Percentiles rank a stretch among this genome's conserved stretches.
Evolutionary conservation across 2,329 filamentous ascomycete species (phyloP).

Genomic region (Hypoxylon sp.): DNA sequence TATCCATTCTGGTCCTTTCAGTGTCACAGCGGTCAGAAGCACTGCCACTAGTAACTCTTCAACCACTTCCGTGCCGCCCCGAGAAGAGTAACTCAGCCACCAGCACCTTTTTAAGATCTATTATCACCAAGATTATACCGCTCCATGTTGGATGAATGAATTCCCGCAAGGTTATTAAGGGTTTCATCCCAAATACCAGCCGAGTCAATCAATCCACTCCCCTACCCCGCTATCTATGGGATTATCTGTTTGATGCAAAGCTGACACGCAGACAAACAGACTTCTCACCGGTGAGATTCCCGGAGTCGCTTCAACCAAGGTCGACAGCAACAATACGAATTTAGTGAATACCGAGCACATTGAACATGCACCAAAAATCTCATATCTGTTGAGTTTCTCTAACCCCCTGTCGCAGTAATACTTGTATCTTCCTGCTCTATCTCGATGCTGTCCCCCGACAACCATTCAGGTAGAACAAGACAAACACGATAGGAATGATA

Average conservation of each 20-base stretch:
- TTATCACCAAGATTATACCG: slow-evolving; percentile 2
- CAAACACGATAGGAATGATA: neutral
- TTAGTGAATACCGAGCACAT: neutral
- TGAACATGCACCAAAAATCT: neutral
- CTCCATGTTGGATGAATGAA: neutral
- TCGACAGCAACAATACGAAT: neutral
- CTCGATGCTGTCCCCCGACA: slow-evolving; percentile 1
- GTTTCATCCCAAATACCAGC: slow-evolving; percentile 8
- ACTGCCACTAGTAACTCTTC: neutral
- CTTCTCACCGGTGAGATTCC: slow-evolving; percentile 17
- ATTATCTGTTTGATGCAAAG: slow-evolving; percentile 39
- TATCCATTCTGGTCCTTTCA: neutral
- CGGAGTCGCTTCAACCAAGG: slow-evolving; percentile 8
- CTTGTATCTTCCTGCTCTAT: neutral
- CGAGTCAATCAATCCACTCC: slow-evolving; percentile 20
- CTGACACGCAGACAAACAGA: slow-evolving; percentile 38
- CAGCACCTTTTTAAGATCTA: neutral
- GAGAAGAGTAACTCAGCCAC: neutral
- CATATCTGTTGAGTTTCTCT: neutral
- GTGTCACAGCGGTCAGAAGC: slow-evolving; percentile 6
- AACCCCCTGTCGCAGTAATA: slow-evolving; percentile 1
- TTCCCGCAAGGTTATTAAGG: slow-evolving; percentile 2
- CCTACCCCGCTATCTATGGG: slow-evolving; percentile 43
- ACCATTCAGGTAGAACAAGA: neutral
- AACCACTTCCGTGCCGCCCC: neutral